Base-by-base conservation (phyloP, 2,329 filamentous ascomycete species). In the Penicillium sp. region DNA sequence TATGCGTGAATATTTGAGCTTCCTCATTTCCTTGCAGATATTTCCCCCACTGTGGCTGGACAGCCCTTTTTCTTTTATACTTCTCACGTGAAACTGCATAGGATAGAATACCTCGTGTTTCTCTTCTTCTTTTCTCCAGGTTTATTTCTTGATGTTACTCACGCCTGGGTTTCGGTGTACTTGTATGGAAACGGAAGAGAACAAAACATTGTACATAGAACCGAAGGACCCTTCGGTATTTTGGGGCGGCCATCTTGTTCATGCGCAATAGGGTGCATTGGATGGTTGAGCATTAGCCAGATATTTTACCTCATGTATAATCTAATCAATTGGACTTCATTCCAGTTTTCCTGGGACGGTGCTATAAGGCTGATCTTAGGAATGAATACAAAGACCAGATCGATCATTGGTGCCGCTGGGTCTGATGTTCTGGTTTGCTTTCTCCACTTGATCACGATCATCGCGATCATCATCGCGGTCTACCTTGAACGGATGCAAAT, bases 191-290 rank as follows among this genome's bases (percentile, higher is more conserved):
- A 35, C 17, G 43, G 12, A 41, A 35, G 31, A 21, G 43, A 37
- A 22, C 31, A 41, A 21, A 47, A 9, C 19, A 29, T 39, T 48
- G 49, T 40, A 51, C 21, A 51, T 51, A 48, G n/a, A 28, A 37
- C 22, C 26, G 17, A 33, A 40, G 12, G 35, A 24, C n/a, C 3
- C 4, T 43, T 51, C 17, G 39, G 33, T 41, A 40, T 32, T 8
- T 33, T 29, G 31, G 24, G 26, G 37, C 13, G 13, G 8, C 19
- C 26, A 13, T 28, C 10, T 48, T 26, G 19, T 45, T 26, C 3
- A 22, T 35, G 32, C 10, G 12, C 32, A 32, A 32, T 9, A 19
- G 15, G 4, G 32, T 38, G 26, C 17, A 35, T 40, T 45, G 12
- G 31, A 47, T 48, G 28, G 39, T 33, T 26, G 28, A 17, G 31